A percentile compares a stretch with the other conserved stretches of the same genome.
Conservation (phyloP, 345 rosid species). For the Limnanthes douglasii region DNA sequence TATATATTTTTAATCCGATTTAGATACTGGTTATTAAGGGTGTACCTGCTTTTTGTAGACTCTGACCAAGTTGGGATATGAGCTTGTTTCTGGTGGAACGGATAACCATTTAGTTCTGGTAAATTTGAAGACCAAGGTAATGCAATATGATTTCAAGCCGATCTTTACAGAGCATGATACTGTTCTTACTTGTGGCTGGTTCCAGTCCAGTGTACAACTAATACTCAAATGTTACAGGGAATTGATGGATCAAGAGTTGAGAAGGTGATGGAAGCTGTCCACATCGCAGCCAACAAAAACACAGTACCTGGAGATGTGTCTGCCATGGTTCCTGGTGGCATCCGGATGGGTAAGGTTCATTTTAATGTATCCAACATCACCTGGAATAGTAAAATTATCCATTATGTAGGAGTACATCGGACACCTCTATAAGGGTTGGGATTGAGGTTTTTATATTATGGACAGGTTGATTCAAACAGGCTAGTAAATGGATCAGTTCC, state of each 20-base stretch:
- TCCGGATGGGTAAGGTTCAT: conserved; percentile 75
- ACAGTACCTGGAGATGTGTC: conserved; percentile 99
- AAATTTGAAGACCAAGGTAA: conserved; percentile 84
- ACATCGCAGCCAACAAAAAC: conserved; percentile 97
- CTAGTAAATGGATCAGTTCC: no score
- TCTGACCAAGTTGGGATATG: conserved; percentile 48
- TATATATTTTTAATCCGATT: no score
- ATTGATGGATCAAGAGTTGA: conserved; percentile 98
- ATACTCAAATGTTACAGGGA: no score
- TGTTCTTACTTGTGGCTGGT: background rate
- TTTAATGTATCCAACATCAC: no score
- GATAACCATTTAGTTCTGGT: conserved; percentile 97
- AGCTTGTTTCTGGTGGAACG: conserved; percentile 95
- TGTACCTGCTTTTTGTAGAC: conserved; percentile 33
- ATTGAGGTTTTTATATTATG: no score
- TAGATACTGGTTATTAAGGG: no score
- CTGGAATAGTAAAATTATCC: background rate
- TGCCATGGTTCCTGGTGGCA: conserved; percentile 99
- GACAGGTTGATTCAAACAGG: no score
- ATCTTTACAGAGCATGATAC: background rate
- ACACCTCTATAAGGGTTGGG: no score
- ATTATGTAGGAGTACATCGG: no score
- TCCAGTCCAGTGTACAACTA: no score
- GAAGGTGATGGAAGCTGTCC: conserved; percentile 95
- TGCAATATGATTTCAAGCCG: background rate